Conservation (phyloP, 768 basidiomycete genomes). For the Mycena rosella region DNA sequence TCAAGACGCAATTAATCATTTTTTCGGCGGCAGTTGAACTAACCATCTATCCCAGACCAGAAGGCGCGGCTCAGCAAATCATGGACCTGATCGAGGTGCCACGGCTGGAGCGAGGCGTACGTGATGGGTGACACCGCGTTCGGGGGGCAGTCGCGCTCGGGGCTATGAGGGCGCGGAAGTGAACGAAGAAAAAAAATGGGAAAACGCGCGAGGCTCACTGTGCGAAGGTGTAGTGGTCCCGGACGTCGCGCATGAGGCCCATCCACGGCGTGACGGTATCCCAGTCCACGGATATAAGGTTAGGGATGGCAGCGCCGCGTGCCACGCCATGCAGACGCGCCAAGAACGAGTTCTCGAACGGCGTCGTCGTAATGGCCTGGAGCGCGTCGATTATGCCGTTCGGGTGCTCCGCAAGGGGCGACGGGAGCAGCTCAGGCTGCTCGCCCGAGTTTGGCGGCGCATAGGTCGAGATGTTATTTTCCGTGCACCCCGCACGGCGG, state of each 20-base stretch:
- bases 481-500: conserved; percentile 39
- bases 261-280: conserved; percentile 80
- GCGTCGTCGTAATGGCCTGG: conserved; percentile 69
- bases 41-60: conserved; percentile 85
- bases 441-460: conserved; percentile 45
- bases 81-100: conserved; percentile 78
- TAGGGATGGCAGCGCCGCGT: conserved; percentile 46
- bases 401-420: conserved; percentile 43
- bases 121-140: conserved; percentile 67
- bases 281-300: conserved; percentile 76
- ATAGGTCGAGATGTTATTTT: conserved; percentile 39
- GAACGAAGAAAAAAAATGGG: background rate
- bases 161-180: conserved; percentile 53
- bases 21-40: conserved; percentile 32
- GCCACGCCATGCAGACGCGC: conserved; percentile 68
- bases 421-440: conserved; percentile 45
- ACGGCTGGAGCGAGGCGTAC: conserved; percentile 70
- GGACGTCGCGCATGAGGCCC: conserved; percentile 78
- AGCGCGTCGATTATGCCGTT: conserved; percentile 63
- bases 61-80: conserved; percentile 76
- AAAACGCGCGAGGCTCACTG: conserved; percentile 60
- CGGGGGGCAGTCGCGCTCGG: conserved; percentile 60
- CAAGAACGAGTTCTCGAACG: conserved; percentile 74
- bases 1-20: conserved; percentile 19
- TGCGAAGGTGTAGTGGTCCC: conserved; percentile 70